Evolutionary conservation across 177 flowering plant genomes (phyloP).

Genomic region (Vitis hybrid): DNA sequence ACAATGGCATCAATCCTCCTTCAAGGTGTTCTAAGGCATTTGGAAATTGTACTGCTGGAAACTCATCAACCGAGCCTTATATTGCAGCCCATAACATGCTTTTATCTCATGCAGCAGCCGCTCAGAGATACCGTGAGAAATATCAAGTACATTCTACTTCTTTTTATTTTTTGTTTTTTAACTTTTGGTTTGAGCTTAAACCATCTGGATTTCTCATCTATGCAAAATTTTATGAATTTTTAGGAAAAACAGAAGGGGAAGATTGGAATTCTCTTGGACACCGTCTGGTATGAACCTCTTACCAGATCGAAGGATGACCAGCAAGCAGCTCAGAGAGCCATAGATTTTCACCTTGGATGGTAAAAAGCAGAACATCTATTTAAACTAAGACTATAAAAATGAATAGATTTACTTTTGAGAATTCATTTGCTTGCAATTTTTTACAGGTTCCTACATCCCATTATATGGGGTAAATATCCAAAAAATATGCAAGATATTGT

Average conservation of each 20-base stretch:
- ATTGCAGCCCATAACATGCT: conserved; percentile 67
- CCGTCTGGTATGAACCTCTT: conserved; percentile 74
- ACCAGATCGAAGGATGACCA: conserved; percentile 50
- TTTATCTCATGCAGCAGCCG: conserved; percentile 63
- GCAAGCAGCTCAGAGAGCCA: conserved; percentile 70
- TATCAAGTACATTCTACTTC: conserved; percentile 38
- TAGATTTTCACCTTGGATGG: conserved; percentile 81
- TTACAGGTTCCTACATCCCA: conserved; percentile 64
- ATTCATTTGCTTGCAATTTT: too few species aligned
- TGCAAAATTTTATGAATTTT: neutral
- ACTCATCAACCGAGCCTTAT: conserved; percentile 72
- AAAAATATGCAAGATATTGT: conserved; percentile 56
- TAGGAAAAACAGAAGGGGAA: conserved; percentile 60
- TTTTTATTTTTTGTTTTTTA: too few species aligned
- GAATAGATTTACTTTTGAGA: neutral
- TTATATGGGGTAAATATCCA: conserved; percentile 72
- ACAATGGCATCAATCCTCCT: conserved; percentile 57
- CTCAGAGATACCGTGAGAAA: conserved; percentile 58
- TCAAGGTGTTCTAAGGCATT: conserved; percentile 57
- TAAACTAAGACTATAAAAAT: neutral
- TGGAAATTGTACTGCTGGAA: conserved; percentile 67
- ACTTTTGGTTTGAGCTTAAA: neutral
- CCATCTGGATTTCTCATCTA: too few species aligned
- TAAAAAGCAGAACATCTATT: conserved; percentile 19
- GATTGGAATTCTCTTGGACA: conserved; percentile 67